phyloP scores from a whole-genome alignment of 768 basidiomycete genomes.

The Pleurotus salmoneostramineus region DNA sequence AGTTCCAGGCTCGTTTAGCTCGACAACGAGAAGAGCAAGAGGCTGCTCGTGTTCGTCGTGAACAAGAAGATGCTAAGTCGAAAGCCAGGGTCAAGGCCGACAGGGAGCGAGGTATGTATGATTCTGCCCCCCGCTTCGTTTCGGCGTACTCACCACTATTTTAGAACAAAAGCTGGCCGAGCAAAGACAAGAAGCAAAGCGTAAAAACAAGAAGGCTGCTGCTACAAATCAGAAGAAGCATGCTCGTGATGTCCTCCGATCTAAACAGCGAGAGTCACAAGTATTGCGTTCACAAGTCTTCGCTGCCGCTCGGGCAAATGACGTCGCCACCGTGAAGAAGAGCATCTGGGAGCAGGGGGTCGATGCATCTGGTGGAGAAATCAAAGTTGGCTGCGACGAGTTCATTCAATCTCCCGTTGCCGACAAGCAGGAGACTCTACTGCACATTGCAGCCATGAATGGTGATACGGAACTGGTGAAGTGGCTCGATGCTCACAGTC shows the following conservation, averaged over 20 bases:
- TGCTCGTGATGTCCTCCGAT: slow-evolving; percentile 45
- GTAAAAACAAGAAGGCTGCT: slow-evolving; percentile 51
- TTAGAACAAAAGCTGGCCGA: slow-evolving; percentile 55
- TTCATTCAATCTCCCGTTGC: slow-evolving; percentile 41
- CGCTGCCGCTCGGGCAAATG: slow-evolving; percentile 55
- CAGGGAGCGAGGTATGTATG: slow-evolving; percentile 45
- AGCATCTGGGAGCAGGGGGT: slow-evolving; percentile 68
- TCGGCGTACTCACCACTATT: slow-evolving; percentile 8
- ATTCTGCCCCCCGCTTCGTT: background rate
- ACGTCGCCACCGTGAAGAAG: slow-evolving; percentile 52
- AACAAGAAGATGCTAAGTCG: slow-evolving; percentile 42
- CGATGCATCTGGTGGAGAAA: slow-evolving; percentile 70
- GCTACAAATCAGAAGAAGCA: slow-evolving; percentile 44
- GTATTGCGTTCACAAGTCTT: slow-evolving; percentile 58
- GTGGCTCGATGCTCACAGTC: slow-evolving; percentile 75
- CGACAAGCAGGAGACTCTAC: slow-evolving; percentile 63
- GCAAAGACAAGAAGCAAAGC: slow-evolving; percentile 52
- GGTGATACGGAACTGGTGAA: slow-evolving; percentile 56
- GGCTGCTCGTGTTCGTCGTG: slow-evolving; percentile 49
- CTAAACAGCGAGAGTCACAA: slow-evolving; percentile 48
- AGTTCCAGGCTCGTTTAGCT: slow-evolving; percentile 49
- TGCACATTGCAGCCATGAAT: slow-evolving; percentile 59
- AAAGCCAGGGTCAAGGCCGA: slow-evolving; percentile 40
- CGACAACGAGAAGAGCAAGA: slow-evolving; percentile 49
- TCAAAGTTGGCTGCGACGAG: slow-evolving; percentile 49